These are phyloP conservation scores for Beauveria asiatica DNA, from an alignment of 2,329 filamentous ascomycete genomes.

Conservation along the genomic window DNA sequence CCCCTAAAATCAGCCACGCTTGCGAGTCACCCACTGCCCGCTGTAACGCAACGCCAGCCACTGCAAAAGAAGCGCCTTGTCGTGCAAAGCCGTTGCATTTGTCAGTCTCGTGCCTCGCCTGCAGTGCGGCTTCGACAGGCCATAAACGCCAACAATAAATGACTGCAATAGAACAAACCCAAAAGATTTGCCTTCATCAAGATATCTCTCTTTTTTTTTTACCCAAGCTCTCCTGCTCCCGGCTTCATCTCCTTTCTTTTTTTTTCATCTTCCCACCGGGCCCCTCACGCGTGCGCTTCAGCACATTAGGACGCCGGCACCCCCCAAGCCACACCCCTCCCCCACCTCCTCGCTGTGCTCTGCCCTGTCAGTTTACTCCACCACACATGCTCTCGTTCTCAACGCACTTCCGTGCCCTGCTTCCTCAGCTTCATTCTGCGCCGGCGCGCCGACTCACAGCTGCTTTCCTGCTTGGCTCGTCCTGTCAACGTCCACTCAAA, in stretches of 20 bases:
- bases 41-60: background rate
- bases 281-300: background rate
- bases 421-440: conserved; percentile 12
- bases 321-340: background rate
- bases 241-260: background rate
- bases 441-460: conserved; percentile 1
- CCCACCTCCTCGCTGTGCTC: background rate
- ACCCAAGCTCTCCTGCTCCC: background rate
- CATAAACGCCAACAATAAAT: background rate
- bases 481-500: background rate
- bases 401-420: conserved; percentile 12
- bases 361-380: background rate
- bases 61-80: no score
- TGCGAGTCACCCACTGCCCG: background rate
- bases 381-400: conserved; percentile 2
- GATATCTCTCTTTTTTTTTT: background rate
- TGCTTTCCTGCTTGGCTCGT: background rate
- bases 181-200: background rate
- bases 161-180: background rate
- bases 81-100: no score
- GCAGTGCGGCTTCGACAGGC: background rate
- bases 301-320: conserved; percentile 5
- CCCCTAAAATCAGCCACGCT: background rate
- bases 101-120: no score
- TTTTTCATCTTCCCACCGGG: background rate